phyloP scores from a whole-genome alignment of 306 rosid species.

The Dicorynia guianensis region DNA sequence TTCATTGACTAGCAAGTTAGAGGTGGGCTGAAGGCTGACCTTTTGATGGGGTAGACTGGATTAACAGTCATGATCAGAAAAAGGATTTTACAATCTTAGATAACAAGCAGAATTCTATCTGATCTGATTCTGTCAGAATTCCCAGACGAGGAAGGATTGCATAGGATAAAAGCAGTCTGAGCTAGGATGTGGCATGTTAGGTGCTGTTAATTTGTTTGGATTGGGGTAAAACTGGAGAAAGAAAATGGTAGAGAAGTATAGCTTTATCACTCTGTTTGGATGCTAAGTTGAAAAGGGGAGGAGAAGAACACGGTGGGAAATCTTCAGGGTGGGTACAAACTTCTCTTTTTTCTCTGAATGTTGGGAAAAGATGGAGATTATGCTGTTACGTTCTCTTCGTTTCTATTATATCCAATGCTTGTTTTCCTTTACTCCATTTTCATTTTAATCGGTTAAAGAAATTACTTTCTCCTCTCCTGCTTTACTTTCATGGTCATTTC shows the following conservation, averaged over 20 bases:
- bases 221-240: background rate
- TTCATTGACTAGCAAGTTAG: background rate
- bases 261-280: background rate
- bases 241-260: background rate
- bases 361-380: too few species aligned
- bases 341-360: too few species aligned
- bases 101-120: conserved; percentile 24
- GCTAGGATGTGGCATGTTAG: too few species aligned
- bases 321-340: too few species aligned
- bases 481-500: too few species aligned
- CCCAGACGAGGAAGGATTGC: background rate
- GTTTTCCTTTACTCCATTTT: too few species aligned
- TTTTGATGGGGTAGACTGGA: background rate
- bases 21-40: background rate
- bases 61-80: background rate
- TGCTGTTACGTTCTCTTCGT: too few species aligned
- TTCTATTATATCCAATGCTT: too few species aligned
- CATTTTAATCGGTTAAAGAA: too few species aligned
- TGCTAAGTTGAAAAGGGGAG: background rate
- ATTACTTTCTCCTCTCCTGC: too few species aligned
- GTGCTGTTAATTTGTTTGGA: background rate
- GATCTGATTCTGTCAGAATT: background rate
- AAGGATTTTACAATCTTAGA: background rate
- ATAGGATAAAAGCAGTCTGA: too few species aligned
- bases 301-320: background rate